Percentiles rank a stretch among this genome's conserved stretches.
These are phyloP conservation scores for Dioszegia hungarica DNA, from an alignment of 768 basidiomycete species.

Conservation along the genomic window DNA sequence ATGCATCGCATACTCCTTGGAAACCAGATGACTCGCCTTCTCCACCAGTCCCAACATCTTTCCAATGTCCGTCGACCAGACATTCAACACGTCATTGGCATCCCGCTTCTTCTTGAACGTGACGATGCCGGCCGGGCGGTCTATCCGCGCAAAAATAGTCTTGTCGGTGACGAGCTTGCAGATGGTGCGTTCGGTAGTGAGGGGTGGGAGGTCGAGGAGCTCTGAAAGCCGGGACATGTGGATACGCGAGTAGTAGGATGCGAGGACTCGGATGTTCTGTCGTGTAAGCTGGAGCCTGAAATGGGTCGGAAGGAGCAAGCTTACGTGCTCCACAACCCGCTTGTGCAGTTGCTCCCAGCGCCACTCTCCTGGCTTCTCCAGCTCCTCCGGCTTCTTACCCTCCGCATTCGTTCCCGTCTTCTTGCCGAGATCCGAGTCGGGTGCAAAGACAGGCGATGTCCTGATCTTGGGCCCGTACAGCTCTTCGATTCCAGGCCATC, in stretches of 20 bases:
- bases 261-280: constrained; percentile 92
- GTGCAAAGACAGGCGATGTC: constrained; percentile 72
- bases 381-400: constrained; percentile 41
- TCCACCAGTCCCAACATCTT: constrained; percentile 85
- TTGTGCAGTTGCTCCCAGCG: constrained; percentile 94
- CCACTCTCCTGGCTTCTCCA: constrained; percentile 53
- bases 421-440: constrained; percentile 48
- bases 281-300: background rate
- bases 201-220: constrained; percentile 74
- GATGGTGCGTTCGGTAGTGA: constrained; percentile 82
- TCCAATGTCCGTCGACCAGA: constrained; percentile 96
- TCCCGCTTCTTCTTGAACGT: constrained; percentile 76
- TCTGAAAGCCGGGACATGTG: constrained; percentile 73
- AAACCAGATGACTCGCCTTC: constrained; percentile 73
- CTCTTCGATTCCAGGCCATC: constrained; percentile 89
- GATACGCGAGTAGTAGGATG: constrained; percentile 91
- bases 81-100: constrained; percentile 92
- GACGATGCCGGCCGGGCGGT: constrained; percentile 83
- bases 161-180: constrained; percentile 85
- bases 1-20: constrained; percentile 46
- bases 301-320: constrained; percentile 40
- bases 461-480: constrained; percentile 81
- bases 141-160: constrained; percentile 88
- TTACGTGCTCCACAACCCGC: constrained; percentile 91
- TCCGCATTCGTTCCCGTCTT: constrained; percentile 39